phyloP scores from a whole-genome alignment of 139 green algal species.

The Chlorella sorokiniana region DNA sequence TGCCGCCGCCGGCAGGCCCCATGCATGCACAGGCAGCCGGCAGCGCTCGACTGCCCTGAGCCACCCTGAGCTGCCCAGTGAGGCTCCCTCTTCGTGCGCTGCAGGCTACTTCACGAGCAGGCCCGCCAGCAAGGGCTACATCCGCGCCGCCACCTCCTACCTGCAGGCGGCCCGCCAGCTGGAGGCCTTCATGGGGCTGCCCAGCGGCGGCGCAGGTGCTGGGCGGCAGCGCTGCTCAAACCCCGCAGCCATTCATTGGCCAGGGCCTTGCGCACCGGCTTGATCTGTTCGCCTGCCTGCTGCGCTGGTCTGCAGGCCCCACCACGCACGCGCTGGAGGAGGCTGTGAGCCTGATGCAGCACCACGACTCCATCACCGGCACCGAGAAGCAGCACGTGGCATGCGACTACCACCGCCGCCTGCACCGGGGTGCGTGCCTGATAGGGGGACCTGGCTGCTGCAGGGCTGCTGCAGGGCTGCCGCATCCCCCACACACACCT shows the following conservation, averaged over 20 bases:
- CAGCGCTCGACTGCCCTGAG: neutral
- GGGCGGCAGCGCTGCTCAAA: neutral
- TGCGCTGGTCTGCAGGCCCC: neutral
- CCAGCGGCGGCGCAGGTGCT: neutral
- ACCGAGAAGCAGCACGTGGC: constrained; percentile 88
- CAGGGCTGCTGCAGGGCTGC: neutral
- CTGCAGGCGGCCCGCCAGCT: constrained; percentile 80
- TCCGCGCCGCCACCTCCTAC: constrained; percentile 60
- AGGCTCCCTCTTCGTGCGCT: neutral
- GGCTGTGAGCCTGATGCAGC: constrained; percentile 74
- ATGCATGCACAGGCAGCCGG: neutral
- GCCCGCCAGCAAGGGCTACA: constrained; percentile 75
- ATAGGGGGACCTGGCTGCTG: neutral
- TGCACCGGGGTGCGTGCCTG: constrained; percentile 33
- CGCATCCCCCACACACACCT: neutral
- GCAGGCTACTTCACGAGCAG: constrained; percentile 66
- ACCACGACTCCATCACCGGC: constrained; percentile 88
- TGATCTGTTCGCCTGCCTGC: neutral
- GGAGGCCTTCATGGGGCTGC: constrained; percentile 44
- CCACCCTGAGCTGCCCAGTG: neutral
- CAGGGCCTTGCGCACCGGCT: neutral
- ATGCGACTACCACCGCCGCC: constrained; percentile 79
- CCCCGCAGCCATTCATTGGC: too few species aligned
- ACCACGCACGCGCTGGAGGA: constrained; percentile 61
- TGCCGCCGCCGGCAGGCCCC: neutral